Evolutionary conservation across 768 basidiomycete genomes (phyloP), one percentile per base, ranked within the genome.

Genomic region (Aureoboletus auriporus): DNA sequence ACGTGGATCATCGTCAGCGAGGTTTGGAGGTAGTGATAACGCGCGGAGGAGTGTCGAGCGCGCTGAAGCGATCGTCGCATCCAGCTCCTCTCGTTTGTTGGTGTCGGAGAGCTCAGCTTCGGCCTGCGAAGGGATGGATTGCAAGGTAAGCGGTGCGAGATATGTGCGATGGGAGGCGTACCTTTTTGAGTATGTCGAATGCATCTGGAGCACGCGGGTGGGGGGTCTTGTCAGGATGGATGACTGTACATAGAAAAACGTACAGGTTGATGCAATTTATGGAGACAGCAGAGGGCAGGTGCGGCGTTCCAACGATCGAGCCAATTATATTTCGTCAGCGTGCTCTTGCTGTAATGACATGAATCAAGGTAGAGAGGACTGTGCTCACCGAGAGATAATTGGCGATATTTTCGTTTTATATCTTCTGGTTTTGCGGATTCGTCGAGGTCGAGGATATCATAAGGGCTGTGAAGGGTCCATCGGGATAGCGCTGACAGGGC

Each of bases 181-280:
- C 91, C 82, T 96, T 95, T 75, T 96, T 96, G 40, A 96, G 76
- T 30, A 92, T 62, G 67, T 95, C 93, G 64, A 96, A 96, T 1
- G 93, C 93, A 69, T 96, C 91, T 59, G 91, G 86, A 43, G 91
- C 89, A 60, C 83, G 81, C 27, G 80, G 75, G 70, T 96, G 91
- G 64, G 89, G 74, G 59, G 88, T 87, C 77, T 98, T 99, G 75
- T 99, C 96, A 53, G 96, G 96, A 76, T 99, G 96, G 62, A 99
- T 97, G 69, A 96, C 90, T 93, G 65, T 53, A 53, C 58, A 57
- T 67, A 52, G 64, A 47, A 67, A 53, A 72, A 77, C 73, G 74
- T 76, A 75, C 75, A 46, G 42, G 44, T 57, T 55, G 30, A 37
- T 38, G 39, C 42, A 29, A 35, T 34, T 38, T 4, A 47, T 26